A percentile compares a stretch with the other conserved stretches of the same genome.
phyloP scores from a whole-genome alignment of 2,329 filamentous ascomycete species.

The Aspergillus proliferans region DNA sequence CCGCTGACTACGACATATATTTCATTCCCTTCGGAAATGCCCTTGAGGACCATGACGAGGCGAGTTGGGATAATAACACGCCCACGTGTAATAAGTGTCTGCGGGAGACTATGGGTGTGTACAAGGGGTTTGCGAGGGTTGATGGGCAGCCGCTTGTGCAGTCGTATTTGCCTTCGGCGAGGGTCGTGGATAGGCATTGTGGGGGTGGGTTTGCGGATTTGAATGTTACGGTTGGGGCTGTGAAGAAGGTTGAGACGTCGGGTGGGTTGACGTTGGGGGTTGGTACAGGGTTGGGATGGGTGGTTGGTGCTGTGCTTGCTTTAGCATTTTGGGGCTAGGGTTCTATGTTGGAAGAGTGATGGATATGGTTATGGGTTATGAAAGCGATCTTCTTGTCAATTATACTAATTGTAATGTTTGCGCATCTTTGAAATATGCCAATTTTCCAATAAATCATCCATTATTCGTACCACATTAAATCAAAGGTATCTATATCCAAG shows the following conservation, averaged over 20 bases:
- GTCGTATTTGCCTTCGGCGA: slow-evolving; percentile 66
- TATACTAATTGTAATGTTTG: neutral
- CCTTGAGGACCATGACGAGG: slow-evolving; percentile 45
- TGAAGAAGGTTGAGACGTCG: neutral
- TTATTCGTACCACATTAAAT: neutral
- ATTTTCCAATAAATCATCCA: neutral
- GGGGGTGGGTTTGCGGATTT: slow-evolving; percentile 50
- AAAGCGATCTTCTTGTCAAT: neutral
- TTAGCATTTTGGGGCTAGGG: too few relatives aligned
- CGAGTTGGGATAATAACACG: neutral
- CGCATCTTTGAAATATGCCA: neutral
- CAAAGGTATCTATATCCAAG: neutral
- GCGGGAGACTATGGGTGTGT: slow-evolving; percentile 74
- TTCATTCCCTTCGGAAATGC: slow-evolving; percentile 72
- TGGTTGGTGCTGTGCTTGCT: neutral
- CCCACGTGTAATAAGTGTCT: slow-evolving; percentile 67
- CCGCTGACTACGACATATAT: slow-evolving; percentile 74
- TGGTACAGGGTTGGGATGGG: neutral
- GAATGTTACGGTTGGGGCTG: slow-evolving; percentile 32
- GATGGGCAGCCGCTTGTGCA: slow-evolving; percentile 58
- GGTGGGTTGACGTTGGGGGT: neutral
- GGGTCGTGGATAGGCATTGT: slow-evolving; percentile 62
- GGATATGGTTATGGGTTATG: neutral
- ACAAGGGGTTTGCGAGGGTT: slow-evolving; percentile 62
- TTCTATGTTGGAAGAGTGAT: neutral